These are phyloP conservation scores for Dacryopinax spathularia DNA, from an alignment of 768 basidiomycete genomes.

Conservation along the genomic window DNA sequence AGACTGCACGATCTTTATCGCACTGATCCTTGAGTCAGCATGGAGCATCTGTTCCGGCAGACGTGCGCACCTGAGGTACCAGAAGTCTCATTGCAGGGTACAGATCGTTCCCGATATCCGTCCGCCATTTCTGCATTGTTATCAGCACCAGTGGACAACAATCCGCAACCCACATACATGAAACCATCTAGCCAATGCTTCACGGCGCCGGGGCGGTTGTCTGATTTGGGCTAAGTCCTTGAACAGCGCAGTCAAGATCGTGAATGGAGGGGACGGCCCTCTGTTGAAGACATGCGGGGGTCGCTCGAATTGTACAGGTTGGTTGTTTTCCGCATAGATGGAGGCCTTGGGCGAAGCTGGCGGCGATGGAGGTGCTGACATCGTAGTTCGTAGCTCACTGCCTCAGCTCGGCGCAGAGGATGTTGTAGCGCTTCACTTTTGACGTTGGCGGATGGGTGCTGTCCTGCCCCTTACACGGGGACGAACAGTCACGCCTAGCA, in stretches of 20 bases:
- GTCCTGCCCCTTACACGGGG: too few species aligned
- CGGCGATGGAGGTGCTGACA: not conserved
- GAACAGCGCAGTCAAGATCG: conserved; percentile 41
- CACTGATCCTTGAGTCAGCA: not conserved
- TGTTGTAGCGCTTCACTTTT: too few species aligned
- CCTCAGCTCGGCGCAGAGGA: too few species aligned
- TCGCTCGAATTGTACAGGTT: conserved; percentile 8
- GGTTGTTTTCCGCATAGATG: not conserved
- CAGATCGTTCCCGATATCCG: conserved; percentile 71
- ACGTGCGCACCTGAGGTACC: conserved; percentile 62
- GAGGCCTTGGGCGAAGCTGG: not conserved
- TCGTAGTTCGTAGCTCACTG: too few species aligned
- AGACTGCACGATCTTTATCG: conserved; percentile 62
- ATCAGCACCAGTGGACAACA: too few species aligned
- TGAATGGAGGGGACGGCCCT: conserved; percentile 13
- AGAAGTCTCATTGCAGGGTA: conserved; percentile 82
- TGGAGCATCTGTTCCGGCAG: too few species aligned
- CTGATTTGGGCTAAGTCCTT: conserved; percentile 57
- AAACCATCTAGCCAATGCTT: conserved; percentile 63
- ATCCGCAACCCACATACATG: conserved; percentile 40
- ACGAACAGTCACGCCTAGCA: too few species aligned
- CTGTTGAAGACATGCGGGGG: conserved; percentile 14
- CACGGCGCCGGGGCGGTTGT: conserved; percentile 59
- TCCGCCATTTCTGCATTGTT: conserved; percentile 71
- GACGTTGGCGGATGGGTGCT: too few species aligned